These are phyloP conservation scores for Neofusicoccum kwambonambiense DNA, from an alignment of 2,329 filamentous ascomycete genomes.

Conservation along the genomic window DNA sequence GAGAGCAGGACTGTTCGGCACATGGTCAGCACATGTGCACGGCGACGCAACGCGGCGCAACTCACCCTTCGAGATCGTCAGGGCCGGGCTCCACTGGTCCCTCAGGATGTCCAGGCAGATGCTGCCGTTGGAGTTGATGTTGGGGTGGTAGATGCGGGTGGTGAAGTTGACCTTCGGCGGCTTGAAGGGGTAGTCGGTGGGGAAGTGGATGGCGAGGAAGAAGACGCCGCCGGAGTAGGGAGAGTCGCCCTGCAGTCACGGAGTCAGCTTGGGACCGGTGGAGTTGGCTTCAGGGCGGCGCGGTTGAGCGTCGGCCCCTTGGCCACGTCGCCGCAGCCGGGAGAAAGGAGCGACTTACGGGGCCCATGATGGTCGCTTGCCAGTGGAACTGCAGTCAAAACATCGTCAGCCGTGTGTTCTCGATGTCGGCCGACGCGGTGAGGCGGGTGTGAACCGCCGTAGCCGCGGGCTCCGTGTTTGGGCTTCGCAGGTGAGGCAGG, in stretches of 20 bases:
- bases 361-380: constrained; percentile 99
- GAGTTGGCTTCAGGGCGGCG: constrained; percentile 8
- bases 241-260: constrained; percentile 70
- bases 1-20: constrained; percentile 75
- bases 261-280: constrained; percentile 29
- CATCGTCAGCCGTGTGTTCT: constrained; percentile 1
- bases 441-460: constrained; percentile 25
- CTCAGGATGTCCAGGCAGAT: constrained; percentile 98
- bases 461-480: constrained; percentile 27
- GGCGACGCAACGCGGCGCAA: background rate
- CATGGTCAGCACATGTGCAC: constrained; percentile 24
- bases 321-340: constrained; percentile 18
- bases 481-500: constrained; percentile 18
- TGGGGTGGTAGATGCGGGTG: constrained; percentile 98
- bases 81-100: constrained; percentile 97
- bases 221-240: constrained; percentile 98
- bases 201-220: constrained; percentile 98
- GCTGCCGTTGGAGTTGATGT: constrained; percentile 99
- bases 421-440: background rate
- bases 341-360: constrained; percentile 63
- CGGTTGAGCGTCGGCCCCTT: constrained; percentile 9
- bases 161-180: constrained; percentile 99
- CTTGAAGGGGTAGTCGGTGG: constrained; percentile 99
- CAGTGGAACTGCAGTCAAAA: constrained; percentile 79
- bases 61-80: constrained; percentile 97